A percentile compares a stretch with the other conserved stretches of the same genome.
Evolutionary conservation across 2,329 filamentous ascomycete species (phyloP).

Genomic region (Pezicula radicicola): DNA sequence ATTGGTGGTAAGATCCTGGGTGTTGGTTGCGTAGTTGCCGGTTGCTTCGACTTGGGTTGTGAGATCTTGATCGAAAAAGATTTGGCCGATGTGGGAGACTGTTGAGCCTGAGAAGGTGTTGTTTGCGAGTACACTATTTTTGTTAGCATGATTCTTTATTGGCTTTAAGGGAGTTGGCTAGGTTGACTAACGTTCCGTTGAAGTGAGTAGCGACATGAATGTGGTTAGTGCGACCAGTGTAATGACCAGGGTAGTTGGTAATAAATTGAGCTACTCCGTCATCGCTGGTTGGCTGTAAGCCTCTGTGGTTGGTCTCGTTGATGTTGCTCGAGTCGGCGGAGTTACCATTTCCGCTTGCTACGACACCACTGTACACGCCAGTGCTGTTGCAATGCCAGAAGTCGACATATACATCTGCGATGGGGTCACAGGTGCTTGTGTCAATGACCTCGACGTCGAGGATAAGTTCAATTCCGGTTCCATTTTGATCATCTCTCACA

Average conservation of each 20-base stretch:
- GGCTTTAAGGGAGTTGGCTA: neutral
- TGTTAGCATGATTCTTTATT: neutral
- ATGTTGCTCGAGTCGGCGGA: constrained; percentile 32
- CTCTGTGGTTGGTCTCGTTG: constrained; percentile 38
- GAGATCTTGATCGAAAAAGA: constrained; percentile 62
- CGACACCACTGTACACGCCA: constrained; percentile 47
- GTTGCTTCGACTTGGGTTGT: constrained; percentile 46
- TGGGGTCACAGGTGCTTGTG: constrained; percentile 48
- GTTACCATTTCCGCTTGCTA: constrained; percentile 40
- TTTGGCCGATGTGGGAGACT: constrained; percentile 59
- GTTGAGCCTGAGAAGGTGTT: constrained; percentile 46
- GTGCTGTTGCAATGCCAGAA: constrained; percentile 47
- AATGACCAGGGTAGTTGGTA: constrained; percentile 43
- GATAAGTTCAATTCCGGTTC: constrained; percentile 35
- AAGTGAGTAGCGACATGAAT: constrained; percentile 46
- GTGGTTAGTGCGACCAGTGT: constrained; percentile 41
- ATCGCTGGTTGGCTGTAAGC: constrained; percentile 35
- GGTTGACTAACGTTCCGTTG: constrained; percentile 27
- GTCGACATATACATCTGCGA: constrained; percentile 46
- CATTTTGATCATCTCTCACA: constrained; percentile 36
- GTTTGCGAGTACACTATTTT: constrained; percentile 26
- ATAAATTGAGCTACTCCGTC: constrained; percentile 41
- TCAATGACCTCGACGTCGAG: constrained; percentile 52
- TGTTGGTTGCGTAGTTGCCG: constrained; percentile 45
- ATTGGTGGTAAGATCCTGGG: constrained; percentile 44